Percentiles rank a stretch among this genome's conserved stretches.
Conservation (phyloP, 2,329 filamentous ascomycete species). For the Sporothrix schenckii region DNA sequence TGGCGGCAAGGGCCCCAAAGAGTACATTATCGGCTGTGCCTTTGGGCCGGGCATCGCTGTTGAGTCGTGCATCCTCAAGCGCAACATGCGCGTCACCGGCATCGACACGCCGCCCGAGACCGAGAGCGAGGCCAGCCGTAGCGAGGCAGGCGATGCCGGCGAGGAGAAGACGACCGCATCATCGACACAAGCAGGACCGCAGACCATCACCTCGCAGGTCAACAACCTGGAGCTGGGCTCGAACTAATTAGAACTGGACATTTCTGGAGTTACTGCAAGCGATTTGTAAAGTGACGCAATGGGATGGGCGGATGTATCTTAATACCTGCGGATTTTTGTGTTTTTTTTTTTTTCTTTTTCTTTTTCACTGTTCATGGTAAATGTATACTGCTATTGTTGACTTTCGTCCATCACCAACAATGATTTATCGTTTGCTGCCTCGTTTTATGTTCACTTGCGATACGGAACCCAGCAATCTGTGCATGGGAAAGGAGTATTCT, state of each 20-base stretch:
- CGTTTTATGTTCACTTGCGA: too few species aligned
- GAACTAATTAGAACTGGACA: not conserved
- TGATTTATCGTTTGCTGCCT: not conserved
- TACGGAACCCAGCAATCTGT: too few species aligned
- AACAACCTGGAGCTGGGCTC: conserved; percentile 43
- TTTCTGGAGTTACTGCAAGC: not conserved
- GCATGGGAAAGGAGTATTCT: too few species aligned
- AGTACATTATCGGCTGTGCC: conserved; percentile 67
- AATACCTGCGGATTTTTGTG: too few species aligned
- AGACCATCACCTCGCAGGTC: conserved; percentile 43
- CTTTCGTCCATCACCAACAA: not conserved
- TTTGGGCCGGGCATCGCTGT: conserved; percentile 71
- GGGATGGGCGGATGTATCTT: not conserved
- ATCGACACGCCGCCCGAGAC: conserved; percentile 59
- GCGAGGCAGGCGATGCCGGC: conserved; percentile 47
- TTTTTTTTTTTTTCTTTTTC: not conserved
- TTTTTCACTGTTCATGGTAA: not conserved
- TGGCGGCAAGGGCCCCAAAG: conserved; percentile 51
- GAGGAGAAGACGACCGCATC: conserved; percentile 23
- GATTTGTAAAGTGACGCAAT: not conserved
- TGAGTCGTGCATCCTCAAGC: conserved; percentile 68
- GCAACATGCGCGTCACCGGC: conserved; percentile 47
- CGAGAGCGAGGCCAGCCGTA: conserved; percentile 54
- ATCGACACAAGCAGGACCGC: conserved; percentile 31
- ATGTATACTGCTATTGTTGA: not conserved